These are phyloP conservation scores for Aegilops longissima DNA, from an alignment of 176 grass and related monocot genomes.

Conservation along the genomic window DNA sequence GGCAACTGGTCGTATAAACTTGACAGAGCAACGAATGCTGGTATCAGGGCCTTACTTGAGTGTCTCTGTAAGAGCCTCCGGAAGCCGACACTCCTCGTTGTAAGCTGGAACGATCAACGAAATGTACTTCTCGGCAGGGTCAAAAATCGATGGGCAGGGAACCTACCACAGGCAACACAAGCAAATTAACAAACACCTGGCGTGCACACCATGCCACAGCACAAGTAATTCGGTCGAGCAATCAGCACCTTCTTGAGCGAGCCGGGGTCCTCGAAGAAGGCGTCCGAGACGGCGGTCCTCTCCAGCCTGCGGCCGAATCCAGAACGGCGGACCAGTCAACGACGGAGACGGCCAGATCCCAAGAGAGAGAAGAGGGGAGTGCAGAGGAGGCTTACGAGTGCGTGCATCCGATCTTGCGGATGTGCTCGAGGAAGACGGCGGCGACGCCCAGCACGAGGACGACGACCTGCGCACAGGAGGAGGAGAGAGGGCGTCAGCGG, in stretches of 20 bases:
- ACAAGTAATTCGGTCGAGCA: background rate
- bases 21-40: background rate
- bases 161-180: conserved; percentile 49
- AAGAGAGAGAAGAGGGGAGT: background rate
- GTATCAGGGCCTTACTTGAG: conserved; percentile 52
- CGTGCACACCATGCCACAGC: background rate
- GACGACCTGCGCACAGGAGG: conserved; percentile 44
- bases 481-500: conserved; percentile 11
- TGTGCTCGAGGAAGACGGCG: conserved; percentile 82
- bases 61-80: conserved; percentile 64
- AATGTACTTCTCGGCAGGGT: conserved; percentile 83
- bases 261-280: conserved; percentile 89
- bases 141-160: conserved; percentile 75
- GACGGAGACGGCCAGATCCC: background rate
- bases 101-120: conserved; percentile 85
- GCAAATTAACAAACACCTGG: conserved; percentile 33
- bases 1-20: background rate
- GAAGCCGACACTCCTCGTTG: conserved; percentile 84
- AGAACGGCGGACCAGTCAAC: conserved; percentile 31
- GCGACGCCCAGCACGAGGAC: conserved; percentile 43
- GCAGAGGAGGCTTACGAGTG: conserved; percentile 57
- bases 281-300: conserved; percentile 51
- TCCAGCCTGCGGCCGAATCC: conserved; percentile 62
- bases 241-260: conserved; percentile 77
- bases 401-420: conserved; percentile 80